Base-by-base conservation (phyloP, 306 rosid species). In the Cicer bijugum region DNA sequence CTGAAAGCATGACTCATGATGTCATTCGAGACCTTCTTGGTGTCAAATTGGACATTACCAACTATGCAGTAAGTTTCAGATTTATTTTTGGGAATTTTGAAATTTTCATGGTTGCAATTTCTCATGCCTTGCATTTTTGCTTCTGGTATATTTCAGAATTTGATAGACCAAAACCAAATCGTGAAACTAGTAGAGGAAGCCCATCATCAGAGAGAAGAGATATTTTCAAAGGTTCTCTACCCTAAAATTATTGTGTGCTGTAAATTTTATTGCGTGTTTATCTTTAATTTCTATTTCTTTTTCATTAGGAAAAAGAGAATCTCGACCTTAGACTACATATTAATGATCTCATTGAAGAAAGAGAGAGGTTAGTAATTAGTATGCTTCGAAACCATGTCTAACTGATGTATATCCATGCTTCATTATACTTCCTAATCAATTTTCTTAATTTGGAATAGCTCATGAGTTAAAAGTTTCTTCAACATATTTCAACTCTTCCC, bases 1-100 rank as follows among this genome's bases (percentile, higher is more conserved):
- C 92, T 35, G 98, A 94, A 72, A 94, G 88, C 91, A 94, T 91
- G 98, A 94, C 98, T 46, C 97, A 94, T 80, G 98, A 94, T 73
- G 97, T 94, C 76, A 94, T 94, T 81, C 91, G 97, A 59, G 98
- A 94, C 79, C 89, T 94, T 82, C 95, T 94, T 20, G 92, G 95
- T 38, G 91, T 94, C 71, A 94, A 89, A 82, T 67, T 91, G 89
- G 98, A 94, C 85, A 86, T 94, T 68, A 91, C 87, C 10, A 87
- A 87, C 82, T 91, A 84, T 71, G 97, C 97, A 45, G 96, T 88
- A 79, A 88, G 98, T 84, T 55, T 79, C 67, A 42, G 69, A 50
- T 66, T 69, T 46, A 72, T 38, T 52, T 72, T 81, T 19, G 0
- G 35, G 43, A 47, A 62, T 23, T 37, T 48, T 69, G 65, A 47